A percentile compares a stretch with the other conserved stretches of the same genome.
Evolutionary conservation across 2,329 filamentous ascomycete species (phyloP).

Genomic region (Pestalotiopsis sp.): DNA sequence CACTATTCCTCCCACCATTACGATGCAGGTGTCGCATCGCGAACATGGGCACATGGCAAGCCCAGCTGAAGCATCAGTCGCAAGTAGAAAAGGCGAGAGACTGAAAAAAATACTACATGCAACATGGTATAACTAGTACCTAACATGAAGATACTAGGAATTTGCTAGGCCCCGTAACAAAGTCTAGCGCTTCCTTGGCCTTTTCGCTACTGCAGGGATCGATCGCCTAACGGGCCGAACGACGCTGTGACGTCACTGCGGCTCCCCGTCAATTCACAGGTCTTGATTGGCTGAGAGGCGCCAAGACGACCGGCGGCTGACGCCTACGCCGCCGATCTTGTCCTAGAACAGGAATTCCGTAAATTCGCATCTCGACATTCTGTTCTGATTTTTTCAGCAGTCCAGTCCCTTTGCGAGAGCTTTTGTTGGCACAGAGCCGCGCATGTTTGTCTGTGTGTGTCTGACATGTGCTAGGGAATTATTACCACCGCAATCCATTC

Average conservation of each 20-base stretch:
- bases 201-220: background rate
- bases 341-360: background rate
- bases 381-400: background rate
- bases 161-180: background rate
- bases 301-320: background rate
- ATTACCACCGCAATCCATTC: background rate
- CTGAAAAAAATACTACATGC: no score
- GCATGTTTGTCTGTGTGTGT: background rate
- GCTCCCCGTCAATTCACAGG: background rate
- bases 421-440: background rate
- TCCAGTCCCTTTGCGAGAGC: no score
- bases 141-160: background rate
- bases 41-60: no score
- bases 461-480: background rate
- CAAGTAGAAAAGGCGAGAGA: no score
- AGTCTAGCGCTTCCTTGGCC: constrained; percentile 9
- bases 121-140: background rate
- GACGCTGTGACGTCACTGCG: constrained; percentile 6
- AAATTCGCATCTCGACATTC: background rate
- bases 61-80: no score
- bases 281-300: background rate
- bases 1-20: no score
- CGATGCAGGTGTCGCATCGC: no score
- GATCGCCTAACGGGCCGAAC: constrained; percentile 5
- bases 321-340: background rate